These are phyloP conservation scores for Penicillium goetzii DNA, from an alignment of 495 filamentous ascomycete species.

Conservation along the genomic window DNA sequence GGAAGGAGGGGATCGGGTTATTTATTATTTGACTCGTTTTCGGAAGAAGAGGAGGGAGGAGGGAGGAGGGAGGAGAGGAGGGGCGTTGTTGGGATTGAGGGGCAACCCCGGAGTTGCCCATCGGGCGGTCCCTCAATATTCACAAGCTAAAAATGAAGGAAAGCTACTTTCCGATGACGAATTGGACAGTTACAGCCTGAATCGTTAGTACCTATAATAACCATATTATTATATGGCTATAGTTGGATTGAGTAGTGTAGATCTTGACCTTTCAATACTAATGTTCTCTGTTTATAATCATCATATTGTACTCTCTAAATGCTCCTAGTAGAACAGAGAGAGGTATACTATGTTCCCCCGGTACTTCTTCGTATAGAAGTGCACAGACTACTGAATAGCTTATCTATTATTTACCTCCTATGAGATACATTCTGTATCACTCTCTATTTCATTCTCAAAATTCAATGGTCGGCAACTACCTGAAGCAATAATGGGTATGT, in stretches of 20 bases:
- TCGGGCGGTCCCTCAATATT: constrained; percentile 7
- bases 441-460: neutral
- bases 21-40: constrained; percentile 1
- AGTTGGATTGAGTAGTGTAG: too few species aligned
- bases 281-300: neutral
- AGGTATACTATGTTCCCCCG: neutral
- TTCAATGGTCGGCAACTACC: neutral
- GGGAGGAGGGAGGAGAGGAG: constrained; percentile 28
- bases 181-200: neutral
- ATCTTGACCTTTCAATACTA: neutral
- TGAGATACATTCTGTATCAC: neutral
- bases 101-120: constrained; percentile 34
- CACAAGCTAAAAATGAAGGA: neutral
- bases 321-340: too few species aligned
- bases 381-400: neutral
- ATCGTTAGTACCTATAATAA: neutral
- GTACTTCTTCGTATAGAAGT: neutral
- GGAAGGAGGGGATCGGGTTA: constrained; percentile 28
- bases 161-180: neutral
- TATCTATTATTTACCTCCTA: neutral
- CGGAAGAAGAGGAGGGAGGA: constrained; percentile 7
- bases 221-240: neutral
- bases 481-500: neutral
- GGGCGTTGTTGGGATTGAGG: constrained; percentile 20
- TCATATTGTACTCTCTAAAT: too few species aligned